These are phyloP conservation scores for Cladosporium cucumerinum DNA, from an alignment of 2,329 filamentous ascomycete species.

Conservation along the genomic window DNA sequence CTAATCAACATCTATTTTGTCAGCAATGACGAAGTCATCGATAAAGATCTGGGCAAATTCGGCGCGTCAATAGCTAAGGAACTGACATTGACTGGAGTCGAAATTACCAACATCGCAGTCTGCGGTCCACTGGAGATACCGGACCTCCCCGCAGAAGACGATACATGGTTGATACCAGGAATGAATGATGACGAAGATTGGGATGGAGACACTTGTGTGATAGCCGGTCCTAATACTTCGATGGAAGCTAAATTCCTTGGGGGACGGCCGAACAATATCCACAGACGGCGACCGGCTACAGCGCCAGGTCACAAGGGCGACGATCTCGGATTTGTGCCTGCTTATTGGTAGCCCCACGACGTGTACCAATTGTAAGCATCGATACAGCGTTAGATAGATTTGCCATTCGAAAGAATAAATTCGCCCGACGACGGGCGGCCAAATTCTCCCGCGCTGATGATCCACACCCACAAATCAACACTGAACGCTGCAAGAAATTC, in stretches of 20 bases:
- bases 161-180: not conserved
- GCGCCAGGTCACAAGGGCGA: not conserved
- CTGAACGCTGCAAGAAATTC: not conserved
- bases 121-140: not conserved
- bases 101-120: not conserved
- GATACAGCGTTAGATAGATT: not conserved
- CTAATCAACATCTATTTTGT: conserved; percentile 6
- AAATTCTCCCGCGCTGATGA: not conserved
- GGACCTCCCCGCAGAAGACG: not conserved
- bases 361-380: not conserved
- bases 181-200: not conserved
- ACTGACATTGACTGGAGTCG: not conserved
- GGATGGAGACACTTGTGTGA: not conserved
- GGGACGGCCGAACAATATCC: not conserved
- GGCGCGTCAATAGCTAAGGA: not conserved
- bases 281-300: not conserved
- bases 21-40: not conserved
- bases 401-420: not conserved
- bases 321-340: conserved; percentile 1
- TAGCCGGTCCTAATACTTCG: not conserved
- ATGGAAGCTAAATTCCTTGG: not conserved
- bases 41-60: not conserved
- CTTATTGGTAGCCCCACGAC: not conserved
- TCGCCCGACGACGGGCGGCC: not conserved
- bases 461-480: not conserved